These are phyloP conservation scores for Sporobolomyces roseus DNA, from an alignment of 768 basidiomycete species.

Conservation along the genomic window DNA sequence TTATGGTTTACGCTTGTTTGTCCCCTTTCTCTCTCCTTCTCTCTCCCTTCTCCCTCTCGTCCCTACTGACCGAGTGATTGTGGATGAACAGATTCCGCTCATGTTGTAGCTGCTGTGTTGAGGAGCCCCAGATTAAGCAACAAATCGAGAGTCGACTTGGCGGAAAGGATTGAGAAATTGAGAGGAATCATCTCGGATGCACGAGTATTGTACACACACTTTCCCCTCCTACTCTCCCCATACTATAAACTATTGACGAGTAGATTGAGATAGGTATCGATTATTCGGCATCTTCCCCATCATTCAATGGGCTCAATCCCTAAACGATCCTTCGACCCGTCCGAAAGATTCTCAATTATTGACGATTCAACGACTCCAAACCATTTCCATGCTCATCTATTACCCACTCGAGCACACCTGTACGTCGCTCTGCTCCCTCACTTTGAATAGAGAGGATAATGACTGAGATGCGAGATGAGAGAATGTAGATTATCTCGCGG, in stretches of 20 bases:
- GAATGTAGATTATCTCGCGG: constrained; percentile 42
- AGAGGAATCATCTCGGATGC: constrained; percentile 34
- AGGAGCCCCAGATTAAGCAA: constrained; percentile 19
- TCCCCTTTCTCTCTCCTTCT: no score
- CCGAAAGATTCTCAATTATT: constrained; percentile 33
- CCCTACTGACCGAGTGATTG: not conserved
- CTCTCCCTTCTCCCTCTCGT: not conserved
- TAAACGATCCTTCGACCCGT: constrained; percentile 36
- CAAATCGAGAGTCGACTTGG: constrained; percentile 30
- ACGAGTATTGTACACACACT: constrained; percentile 23
- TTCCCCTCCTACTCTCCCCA: no score
- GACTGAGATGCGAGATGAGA: not conserved
- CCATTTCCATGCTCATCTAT: constrained; percentile 47
- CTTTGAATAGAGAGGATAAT: not conserved
- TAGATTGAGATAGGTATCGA: constrained; percentile 33
- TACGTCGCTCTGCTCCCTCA: constrained; percentile 19
- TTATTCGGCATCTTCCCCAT: constrained; percentile 44
- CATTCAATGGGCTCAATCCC: constrained; percentile 40
- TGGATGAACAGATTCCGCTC: constrained; percentile 21
- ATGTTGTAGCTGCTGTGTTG: constrained; percentile 14
- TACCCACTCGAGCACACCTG: constrained; percentile 48
- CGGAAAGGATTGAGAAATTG: constrained; percentile 34
- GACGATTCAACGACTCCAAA: constrained; percentile 45
- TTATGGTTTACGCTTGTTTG: constrained; percentile 39
- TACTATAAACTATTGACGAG: fast-evolving